Conservation (phyloP, 768 basidiomycete genomes). For the Tulasnella sp. region DNA sequence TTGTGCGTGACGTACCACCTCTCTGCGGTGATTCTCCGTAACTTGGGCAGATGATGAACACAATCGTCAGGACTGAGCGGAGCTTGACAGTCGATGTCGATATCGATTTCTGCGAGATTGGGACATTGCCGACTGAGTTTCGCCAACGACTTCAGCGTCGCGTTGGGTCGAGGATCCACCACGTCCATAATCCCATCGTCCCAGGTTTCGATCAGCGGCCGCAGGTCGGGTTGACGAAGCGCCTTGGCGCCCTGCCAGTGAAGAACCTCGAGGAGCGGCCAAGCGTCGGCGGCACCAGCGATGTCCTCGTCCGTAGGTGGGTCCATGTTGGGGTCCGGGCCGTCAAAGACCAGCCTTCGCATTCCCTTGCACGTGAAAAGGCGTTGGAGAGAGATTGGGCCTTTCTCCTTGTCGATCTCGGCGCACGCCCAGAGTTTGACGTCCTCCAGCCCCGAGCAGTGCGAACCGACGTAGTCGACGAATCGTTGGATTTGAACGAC, state of each 20-base stretch:
- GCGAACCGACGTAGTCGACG: not conserved
- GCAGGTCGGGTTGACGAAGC: too few species aligned
- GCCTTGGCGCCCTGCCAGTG: not conserved
- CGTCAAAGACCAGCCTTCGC: not conserved
- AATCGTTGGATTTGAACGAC: not conserved
- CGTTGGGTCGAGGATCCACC: not conserved
- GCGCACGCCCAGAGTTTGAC: not conserved
- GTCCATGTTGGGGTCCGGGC: not conserved
- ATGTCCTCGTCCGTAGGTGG: not conserved
- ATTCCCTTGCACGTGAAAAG: not conserved
- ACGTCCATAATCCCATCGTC: too few species aligned
- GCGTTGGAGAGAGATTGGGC: not conserved
- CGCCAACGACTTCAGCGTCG: not conserved
- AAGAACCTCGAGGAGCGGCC: not conserved
- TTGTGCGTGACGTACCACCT: not conserved
- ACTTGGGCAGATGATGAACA: not conserved
- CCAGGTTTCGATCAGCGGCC: too few species aligned
- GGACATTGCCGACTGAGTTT: not conserved
- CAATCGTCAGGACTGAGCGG: not conserved
- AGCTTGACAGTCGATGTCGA: not conserved
- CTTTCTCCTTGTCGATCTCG: not conserved
- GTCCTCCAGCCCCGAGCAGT: not conserved
- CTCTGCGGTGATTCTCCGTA: not conserved
- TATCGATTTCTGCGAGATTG: not conserved
- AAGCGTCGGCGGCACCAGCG: not conserved